These are phyloP conservation scores for Peronospora destructor DNA, from an alignment of 352 stramenopile genomes.

Conservation along the genomic window DNA sequence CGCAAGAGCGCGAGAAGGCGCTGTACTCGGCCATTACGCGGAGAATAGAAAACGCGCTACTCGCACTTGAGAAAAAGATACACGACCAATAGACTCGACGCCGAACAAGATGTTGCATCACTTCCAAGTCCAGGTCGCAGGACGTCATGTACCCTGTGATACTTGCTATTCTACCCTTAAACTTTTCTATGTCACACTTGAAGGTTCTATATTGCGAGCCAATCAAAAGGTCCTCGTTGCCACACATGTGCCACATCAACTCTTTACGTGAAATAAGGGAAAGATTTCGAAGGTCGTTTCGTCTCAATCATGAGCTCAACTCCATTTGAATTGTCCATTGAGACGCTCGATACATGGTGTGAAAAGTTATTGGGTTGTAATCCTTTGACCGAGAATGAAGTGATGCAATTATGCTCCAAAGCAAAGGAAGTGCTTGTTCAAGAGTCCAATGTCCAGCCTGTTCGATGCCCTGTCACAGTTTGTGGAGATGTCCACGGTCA, in stretches of 20 bases:
- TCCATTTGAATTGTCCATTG: slow-evolving; percentile 71
- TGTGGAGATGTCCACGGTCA: slow-evolving; percentile 97
- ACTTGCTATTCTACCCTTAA: too few species aligned
- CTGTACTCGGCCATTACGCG: slow-evolving; percentile 82
- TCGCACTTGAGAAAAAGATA: slow-evolving; percentile 46
- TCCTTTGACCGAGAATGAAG: slow-evolving; percentile 91
- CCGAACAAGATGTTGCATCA: background rate
- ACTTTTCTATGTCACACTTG: too few species aligned
- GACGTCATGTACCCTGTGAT: too few species aligned
- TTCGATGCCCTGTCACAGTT: slow-evolving; percentile 95
- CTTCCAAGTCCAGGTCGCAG: too few species aligned
- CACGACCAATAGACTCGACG: slow-evolving; percentile 2
- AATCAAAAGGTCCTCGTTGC: too few species aligned
- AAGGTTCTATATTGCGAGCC: too few species aligned
- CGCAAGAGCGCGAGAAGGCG: slow-evolving; percentile 54
- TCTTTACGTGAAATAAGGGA: too few species aligned
- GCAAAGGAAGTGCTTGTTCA: slow-evolving; percentile 95
- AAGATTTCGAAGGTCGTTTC: slow-evolving; percentile 8
- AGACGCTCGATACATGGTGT: slow-evolving; percentile 92
- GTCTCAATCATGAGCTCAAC: slow-evolving; percentile 34
- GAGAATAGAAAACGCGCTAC: slow-evolving; percentile 73
- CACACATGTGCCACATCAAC: too few species aligned
- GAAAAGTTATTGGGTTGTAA: slow-evolving; percentile 91
- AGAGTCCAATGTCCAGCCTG: slow-evolving; percentile 96
- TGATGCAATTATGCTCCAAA: slow-evolving; percentile 92